Conservation (phyloP, 495 filamentous ascomycete species). For the Xylaria cubensis region DNA sequence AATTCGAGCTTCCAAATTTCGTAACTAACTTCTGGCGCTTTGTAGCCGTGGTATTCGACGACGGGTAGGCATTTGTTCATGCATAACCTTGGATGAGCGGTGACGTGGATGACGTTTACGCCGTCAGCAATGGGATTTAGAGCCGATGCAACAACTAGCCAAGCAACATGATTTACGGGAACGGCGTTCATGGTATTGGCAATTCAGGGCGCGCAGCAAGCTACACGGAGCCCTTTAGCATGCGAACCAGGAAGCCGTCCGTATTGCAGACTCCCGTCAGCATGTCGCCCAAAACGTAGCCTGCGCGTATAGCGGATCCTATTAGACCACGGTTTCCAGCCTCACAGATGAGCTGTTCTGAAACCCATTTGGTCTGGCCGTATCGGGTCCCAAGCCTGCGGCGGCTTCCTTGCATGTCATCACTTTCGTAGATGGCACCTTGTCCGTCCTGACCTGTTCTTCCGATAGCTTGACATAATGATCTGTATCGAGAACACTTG, state of each 20-base stretch:
- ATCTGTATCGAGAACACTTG: slow-evolving; percentile 80
- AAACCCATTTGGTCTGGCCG: slow-evolving; percentile 79
- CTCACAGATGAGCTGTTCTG: background rate
- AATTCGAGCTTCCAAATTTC: background rate
- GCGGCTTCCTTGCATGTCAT: slow-evolving; percentile 56
- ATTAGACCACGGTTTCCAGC: background rate
- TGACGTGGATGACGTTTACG: background rate
- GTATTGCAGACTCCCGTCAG: background rate
- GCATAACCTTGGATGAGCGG: background rate
- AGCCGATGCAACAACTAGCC: background rate
- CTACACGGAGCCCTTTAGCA: background rate
- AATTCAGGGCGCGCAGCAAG: background rate
- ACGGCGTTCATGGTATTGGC: background rate
- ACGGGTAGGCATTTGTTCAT: background rate
- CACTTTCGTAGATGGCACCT: slow-evolving; percentile 54
- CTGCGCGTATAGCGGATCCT: background rate
- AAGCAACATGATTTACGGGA: background rate
- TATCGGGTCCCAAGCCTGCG: slow-evolving; percentile 73
- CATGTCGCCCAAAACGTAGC: background rate
- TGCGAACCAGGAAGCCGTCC: background rate
- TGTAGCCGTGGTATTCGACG: background rate
- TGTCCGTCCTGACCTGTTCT: slow-evolving; percentile 53
- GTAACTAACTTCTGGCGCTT: background rate
- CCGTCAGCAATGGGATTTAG: background rate
- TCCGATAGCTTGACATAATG: slow-evolving; percentile 80